Percentiles rank a stretch among this genome's conserved stretches.
phyloP scores from a whole-genome alignment of 192 early-diverging fungal genomes.

The Coemansia reversa region DNA sequence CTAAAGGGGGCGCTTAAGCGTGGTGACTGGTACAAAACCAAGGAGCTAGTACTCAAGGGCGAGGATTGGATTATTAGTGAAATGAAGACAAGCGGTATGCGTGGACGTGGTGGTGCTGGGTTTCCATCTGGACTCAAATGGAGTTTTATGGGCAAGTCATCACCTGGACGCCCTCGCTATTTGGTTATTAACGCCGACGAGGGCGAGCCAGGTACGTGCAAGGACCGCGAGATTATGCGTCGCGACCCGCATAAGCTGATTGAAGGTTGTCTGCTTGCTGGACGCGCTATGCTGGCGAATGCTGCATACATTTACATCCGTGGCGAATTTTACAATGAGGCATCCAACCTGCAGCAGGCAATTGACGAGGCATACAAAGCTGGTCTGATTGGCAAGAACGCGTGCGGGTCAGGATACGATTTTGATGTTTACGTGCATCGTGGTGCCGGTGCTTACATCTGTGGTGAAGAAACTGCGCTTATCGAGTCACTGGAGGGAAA shows the following conservation, averaged over 20 bases:
- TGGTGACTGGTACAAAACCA: constrained; percentile 99
- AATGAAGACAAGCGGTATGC: constrained; percentile 91
- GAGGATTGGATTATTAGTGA: constrained; percentile 97
- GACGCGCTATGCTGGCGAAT: constrained; percentile 94
- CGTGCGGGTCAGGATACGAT: constrained; percentile 92
- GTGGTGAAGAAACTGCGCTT: constrained; percentile 91
- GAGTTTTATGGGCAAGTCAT: constrained; percentile 98
- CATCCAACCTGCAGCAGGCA: constrained; percentile 86
- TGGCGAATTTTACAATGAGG: constrained; percentile 96
- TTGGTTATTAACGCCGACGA: constrained; percentile 98
- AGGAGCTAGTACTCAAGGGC: constrained; percentile 95
- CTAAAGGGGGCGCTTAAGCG: constrained; percentile 89
- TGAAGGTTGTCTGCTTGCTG: constrained; percentile 95
- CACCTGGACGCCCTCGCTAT: constrained; percentile 85
- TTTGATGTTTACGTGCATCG: constrained; percentile 98
- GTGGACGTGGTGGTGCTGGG: constrained; percentile 95
- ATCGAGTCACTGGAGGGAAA: constrained; percentile 94
- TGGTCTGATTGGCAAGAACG: constrained; percentile 98
- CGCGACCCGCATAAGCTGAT: constrained; percentile 95
- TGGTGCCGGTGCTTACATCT: constrained; percentile 97
- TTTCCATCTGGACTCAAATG: constrained; percentile 98
- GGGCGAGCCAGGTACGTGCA: constrained; percentile 98
- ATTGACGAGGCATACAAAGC: constrained; percentile 98
- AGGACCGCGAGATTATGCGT: constrained; percentile 94
- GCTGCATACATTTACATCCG: constrained; percentile 98